Base-by-base conservation (phyloP, 1,284 basidiomycete species). In the Trametes sp. region DNA sequence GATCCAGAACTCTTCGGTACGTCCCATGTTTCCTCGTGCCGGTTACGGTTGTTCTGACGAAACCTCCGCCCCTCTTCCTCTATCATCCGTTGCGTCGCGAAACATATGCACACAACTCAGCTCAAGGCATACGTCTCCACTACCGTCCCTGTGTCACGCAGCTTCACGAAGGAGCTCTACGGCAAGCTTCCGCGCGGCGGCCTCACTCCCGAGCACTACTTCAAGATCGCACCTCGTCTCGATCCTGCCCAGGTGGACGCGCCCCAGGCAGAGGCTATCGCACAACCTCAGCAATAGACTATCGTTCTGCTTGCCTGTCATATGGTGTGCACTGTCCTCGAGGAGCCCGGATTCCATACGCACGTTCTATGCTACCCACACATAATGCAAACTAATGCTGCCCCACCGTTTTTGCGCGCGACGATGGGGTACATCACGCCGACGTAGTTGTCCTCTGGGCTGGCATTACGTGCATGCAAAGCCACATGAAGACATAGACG, bases 1-100 rank as follows among this genome's bases (percentile, higher is more conserved):
- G 33, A 87, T 95, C 59, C 76, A 82, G 42, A 80, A 77, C 31
- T 87, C 87, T 33, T 78, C 82, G 46, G 92, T 94, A 72, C 70
- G 91, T 80, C 24, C n/a, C 10, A 11, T 19, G 26, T 56, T 21
- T 19, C 4, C 19, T 13, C 28, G 21, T 49, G 10, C 8, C 16
- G 19, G 19, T 8, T 13, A 23, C 26, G 6, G 1, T 10, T 11
- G 31, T 23, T 23, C 21, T 51, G 41, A 52, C 49, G 21, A 9
- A 21, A 19, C 29, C 3, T 28, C 42, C 49, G 14, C 24, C 4
- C 13, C n/a, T n/a, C n/a, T n/a, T 13, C 14, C 13, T n/a, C 41
- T 4, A 21, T 28, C 45, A 46, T 13, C 14, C 24, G 4, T 16
- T 46, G 21, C 2, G 6, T 19, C 19, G 46, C 41, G 5, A 8